These are phyloP conservation scores for Adansonia madagascariensis DNA, from an alignment of 441 rosid species.

Conservation along the genomic window DNA sequence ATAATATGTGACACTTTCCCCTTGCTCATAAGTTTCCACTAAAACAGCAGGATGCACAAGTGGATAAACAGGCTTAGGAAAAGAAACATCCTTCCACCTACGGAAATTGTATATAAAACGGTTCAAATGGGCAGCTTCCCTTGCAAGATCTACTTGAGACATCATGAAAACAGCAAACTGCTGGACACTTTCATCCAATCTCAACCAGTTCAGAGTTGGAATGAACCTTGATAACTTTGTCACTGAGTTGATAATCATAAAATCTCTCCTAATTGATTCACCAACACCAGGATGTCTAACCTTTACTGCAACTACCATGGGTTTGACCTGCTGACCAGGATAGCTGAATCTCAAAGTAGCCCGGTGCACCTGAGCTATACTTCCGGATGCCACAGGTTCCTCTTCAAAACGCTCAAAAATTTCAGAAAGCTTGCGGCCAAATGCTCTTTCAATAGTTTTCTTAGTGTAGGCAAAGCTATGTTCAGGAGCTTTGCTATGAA, in stretches of 20 bases:
- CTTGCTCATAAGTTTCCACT: constrained; percentile 96
- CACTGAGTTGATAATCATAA: constrained; percentile 75
- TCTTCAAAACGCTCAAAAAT: constrained; percentile 94
- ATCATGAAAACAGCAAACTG: constrained; percentile 97
- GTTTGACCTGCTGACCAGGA: constrained; percentile 79
- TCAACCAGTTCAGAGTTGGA: constrained; percentile 91
- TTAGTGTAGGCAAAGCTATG: constrained; percentile 90
- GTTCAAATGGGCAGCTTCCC: constrained; percentile 98
- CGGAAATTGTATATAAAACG: constrained; percentile 94
- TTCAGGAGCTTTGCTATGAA: constrained; percentile 88
- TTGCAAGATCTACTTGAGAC: constrained; percentile 99
- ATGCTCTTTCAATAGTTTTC: constrained; percentile 88
- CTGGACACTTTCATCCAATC: constrained; percentile 94
- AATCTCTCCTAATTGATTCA: constrained; percentile 95
- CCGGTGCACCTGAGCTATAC: constrained; percentile 98
- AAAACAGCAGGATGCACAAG: constrained; percentile 99
- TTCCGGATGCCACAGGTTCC: constrained; percentile 93
- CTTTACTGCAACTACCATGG: constrained; percentile 90
- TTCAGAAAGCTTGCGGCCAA: constrained; percentile 86
- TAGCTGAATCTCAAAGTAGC: constrained; percentile 84
- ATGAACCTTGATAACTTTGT: constrained; percentile 75
- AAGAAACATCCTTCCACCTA: constrained; percentile 95
- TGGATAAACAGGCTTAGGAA: constrained; percentile 98
- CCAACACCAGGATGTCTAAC: constrained; percentile 99
- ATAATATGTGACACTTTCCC: constrained; percentile 83